A percentile compares a stretch with the other conserved stretches of the same genome.
phyloP scores from a whole-genome alignment of 129 eudicot genomes.

The Tagetes erecta region DNA sequence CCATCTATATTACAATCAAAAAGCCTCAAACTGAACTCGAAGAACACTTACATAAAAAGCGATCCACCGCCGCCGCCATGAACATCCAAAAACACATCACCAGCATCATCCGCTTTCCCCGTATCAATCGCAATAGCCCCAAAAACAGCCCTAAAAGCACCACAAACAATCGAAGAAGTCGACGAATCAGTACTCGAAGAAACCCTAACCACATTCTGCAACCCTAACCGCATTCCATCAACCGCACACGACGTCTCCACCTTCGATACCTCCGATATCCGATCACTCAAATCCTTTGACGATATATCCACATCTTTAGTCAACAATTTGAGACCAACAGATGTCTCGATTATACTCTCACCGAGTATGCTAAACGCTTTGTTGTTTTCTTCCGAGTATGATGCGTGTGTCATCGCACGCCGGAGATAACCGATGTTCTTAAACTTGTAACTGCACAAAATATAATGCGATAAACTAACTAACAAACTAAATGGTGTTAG shows the following conservation, averaged over 20 bases:
- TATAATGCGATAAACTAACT: background rate
- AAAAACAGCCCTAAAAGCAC: slow-evolving; percentile 76
- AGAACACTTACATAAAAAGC: slow-evolving; percentile 44
- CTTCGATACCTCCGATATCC: slow-evolving; percentile 49
- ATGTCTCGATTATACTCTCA: slow-evolving; percentile 55
- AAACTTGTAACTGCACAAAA: slow-evolving; percentile 56
- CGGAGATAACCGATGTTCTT: slow-evolving; percentile 49
- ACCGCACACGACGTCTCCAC: slow-evolving; percentile 75
- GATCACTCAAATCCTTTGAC: slow-evolving; percentile 53
- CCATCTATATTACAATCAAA: slow-evolving; percentile 6
- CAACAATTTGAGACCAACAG: slow-evolving; percentile 42
- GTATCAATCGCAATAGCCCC: slow-evolving; percentile 78
- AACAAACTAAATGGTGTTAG: too few relatives aligned
- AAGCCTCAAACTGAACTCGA: background rate
- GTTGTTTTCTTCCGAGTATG: slow-evolving; percentile 81
- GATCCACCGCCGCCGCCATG: slow-evolving; percentile 39
- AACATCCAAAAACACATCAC: slow-evolving; percentile 46
- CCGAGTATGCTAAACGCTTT: slow-evolving; percentile 73
- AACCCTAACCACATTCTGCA: slow-evolving; percentile 77
- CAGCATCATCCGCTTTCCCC: slow-evolving; percentile 66
- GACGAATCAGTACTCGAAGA: slow-evolving; percentile 61
- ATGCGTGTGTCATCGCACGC: slow-evolving; percentile 84
- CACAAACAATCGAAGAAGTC: slow-evolving; percentile 70
- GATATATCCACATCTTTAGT: slow-evolving; percentile 56
- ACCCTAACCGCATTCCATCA: slow-evolving; percentile 60